phyloP scores from a whole-genome alignment of 139 green algal genomes.

The Raphidocelis subcapitata region DNA sequence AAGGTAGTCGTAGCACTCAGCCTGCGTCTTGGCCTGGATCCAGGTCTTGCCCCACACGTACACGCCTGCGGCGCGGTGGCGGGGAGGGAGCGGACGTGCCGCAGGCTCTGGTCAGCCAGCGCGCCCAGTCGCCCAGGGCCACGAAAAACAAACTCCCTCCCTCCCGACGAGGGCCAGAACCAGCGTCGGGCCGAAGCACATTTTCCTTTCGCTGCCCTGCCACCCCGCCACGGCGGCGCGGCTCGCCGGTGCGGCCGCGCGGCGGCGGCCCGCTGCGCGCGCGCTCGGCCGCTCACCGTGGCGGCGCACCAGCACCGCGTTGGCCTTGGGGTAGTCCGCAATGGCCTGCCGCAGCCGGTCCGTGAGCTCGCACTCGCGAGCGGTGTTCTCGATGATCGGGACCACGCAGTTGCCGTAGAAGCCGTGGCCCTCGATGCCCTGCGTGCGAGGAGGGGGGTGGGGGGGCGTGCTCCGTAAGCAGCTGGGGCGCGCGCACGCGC shows the following conservation, averaged over 20 bases:
- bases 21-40: slow-evolving; percentile 75
- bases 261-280: too few species aligned
- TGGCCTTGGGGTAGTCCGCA: slow-evolving; percentile 73
- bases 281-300: slow-evolving; percentile 44
- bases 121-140: neutral
- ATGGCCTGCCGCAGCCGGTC: slow-evolving; percentile 86
- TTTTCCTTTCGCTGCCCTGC: too few species aligned
- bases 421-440: slow-evolving; percentile 85
- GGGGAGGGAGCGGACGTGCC: neutral
- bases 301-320: slow-evolving; percentile 81
- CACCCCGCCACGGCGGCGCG: too few species aligned
- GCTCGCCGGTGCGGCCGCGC: too few species aligned
- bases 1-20: slow-evolving; percentile 97
- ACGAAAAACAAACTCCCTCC: too few species aligned
- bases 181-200: too few species aligned
- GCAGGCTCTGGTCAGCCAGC: neutral
- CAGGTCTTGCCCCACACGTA: slow-evolving; percentile 91
- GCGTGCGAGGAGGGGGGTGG: neutral
- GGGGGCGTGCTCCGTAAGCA: neutral
- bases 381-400: slow-evolving; percentile 98
- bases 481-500: neutral
- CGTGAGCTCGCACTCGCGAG: slow-evolving; percentile 94
- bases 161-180: too few species aligned
- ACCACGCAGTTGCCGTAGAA: slow-evolving; percentile 87
- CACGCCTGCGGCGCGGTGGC: slow-evolving; percentile 54